A percentile compares a stretch with the other conserved stretches of the same genome.
phyloP scores from a whole-genome alignment of 805 yeast genomes.

The Ogataea sp. region DNA sequence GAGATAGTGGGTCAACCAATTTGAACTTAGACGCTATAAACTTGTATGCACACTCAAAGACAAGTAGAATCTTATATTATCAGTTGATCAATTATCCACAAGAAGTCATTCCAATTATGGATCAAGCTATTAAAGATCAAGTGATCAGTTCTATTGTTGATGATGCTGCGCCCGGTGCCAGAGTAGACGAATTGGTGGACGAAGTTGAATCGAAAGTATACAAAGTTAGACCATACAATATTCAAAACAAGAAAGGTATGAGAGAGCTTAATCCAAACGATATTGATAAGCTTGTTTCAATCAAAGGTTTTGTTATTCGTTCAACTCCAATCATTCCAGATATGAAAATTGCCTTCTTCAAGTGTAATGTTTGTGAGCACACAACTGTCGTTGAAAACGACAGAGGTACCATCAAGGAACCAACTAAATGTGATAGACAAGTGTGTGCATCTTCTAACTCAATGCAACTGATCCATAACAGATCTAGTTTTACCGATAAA shows the following conservation, averaged over 20 bases:
- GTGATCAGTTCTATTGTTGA: slow-evolving; percentile 68
- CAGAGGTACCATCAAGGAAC: slow-evolving; percentile 91
- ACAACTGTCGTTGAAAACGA: slow-evolving; percentile 88
- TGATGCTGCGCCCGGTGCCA: slow-evolving; percentile 25
- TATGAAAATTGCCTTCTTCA: slow-evolving; percentile 95
- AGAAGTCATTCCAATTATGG: slow-evolving; percentile 96
- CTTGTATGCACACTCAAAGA: slow-evolving; percentile 63
- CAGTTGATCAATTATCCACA: slow-evolving; percentile 91
- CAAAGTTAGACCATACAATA: slow-evolving; percentile 84
- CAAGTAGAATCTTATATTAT: slow-evolving; percentile 72
- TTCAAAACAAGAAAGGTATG: slow-evolving; percentile 70
- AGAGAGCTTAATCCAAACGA: slow-evolving; percentile 90
- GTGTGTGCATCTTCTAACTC: slow-evolving; percentile 78
- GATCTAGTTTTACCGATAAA: slow-evolving; percentile 90
- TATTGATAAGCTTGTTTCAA: slow-evolving; percentile 84
- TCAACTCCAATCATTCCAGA: slow-evolving; percentile 92
- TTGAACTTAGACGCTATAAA: slow-evolving; percentile 80
- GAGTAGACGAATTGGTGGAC: slow-evolving; percentile 41
- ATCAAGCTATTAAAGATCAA: slow-evolving; percentile 86
- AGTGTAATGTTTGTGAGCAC: slow-evolving; percentile 91
- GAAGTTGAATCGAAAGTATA: slow-evolving; percentile 76
- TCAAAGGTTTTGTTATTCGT: slow-evolving; percentile 86
- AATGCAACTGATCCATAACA: slow-evolving; percentile 85
- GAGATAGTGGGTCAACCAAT: slow-evolving; percentile 70
- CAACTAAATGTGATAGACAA: slow-evolving; percentile 84